phyloP scores from a whole-genome alignment of 805 yeast species.

The Maudiozyma pseudohumilis region DNA sequence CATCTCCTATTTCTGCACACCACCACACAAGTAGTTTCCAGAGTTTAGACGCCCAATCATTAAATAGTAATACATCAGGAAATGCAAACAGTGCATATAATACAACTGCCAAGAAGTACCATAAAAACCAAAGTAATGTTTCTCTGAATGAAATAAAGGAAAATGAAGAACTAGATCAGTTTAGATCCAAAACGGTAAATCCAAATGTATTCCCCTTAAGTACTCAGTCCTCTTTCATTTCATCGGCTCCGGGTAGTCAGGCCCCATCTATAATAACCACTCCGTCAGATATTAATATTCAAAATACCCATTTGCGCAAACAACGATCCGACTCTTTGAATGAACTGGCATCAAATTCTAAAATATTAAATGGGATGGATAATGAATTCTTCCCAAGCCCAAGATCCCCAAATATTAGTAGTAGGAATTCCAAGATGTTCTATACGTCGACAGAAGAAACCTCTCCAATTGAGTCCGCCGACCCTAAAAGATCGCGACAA shows the following conservation, averaged over 20 bases:
- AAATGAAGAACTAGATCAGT: conserved; percentile 23
- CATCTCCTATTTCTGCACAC: background rate
- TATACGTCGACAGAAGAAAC: background rate
- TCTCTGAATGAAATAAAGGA: conserved; percentile 30
- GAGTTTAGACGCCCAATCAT: background rate
- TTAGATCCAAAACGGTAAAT: conserved; percentile 4
- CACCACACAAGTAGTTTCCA: background rate
- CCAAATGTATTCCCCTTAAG: background rate
- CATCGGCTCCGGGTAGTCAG: conserved; percentile 1
- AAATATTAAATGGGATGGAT: conserved; percentile 1
- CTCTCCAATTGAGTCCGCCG: background rate
- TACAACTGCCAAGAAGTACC: background rate
- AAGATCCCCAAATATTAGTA: background rate
- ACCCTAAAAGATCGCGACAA: conserved; percentile 26
- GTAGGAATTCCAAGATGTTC: background rate
- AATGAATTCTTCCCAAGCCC: background rate
- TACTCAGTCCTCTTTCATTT: conserved; percentile 1
- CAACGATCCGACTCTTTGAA: conserved; percentile 6
- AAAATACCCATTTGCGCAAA: background rate
- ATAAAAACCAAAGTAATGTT: conserved; percentile 16
- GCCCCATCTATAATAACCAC: background rate
- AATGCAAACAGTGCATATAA: conserved; percentile 7
- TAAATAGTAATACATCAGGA: conserved; percentile 5
- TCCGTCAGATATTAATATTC: conserved; percentile 2
- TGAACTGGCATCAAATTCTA: conserved; percentile 5